Conservation (phyloP, 2,329 filamentous ascomycete genomes). For the Drechslerella stenobrocha region DNA sequence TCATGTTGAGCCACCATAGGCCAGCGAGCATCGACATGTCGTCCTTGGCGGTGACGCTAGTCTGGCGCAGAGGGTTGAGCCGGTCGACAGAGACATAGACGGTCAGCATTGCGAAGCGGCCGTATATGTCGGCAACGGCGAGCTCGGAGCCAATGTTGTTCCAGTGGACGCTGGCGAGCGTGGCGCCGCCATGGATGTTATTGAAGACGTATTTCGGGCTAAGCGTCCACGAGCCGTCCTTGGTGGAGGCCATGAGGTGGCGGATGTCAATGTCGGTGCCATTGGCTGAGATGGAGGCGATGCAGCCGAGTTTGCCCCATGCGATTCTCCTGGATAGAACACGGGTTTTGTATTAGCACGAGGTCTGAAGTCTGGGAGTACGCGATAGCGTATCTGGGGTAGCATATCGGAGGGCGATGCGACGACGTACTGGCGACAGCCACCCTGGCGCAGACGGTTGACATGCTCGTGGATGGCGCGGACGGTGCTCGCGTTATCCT, state of each 20-base stretch:
- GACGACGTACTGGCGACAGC: slow-evolving; percentile 51
- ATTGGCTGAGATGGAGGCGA: slow-evolving; percentile 77
- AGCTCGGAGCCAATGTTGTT: slow-evolving; percentile 76
- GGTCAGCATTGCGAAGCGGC: slow-evolving; percentile 73
- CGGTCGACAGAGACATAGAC: slow-evolving; percentile 74
- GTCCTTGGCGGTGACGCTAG: slow-evolving; percentile 69
- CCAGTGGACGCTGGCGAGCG: slow-evolving; percentile 81
- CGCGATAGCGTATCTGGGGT: too few relatives aligned
- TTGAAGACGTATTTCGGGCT: slow-evolving; percentile 69
- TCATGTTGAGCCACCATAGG: slow-evolving; percentile 76
- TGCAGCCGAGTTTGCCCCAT: slow-evolving; percentile 85
- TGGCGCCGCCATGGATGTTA: slow-evolving; percentile 66
- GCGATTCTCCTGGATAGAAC: slow-evolving; percentile 67
- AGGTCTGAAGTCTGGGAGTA: neutral
- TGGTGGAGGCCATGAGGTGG: slow-evolving; percentile 69
- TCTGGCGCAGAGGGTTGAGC: slow-evolving; percentile 65
- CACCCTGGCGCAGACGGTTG: slow-evolving; percentile 51
- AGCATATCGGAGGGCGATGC: neutral
- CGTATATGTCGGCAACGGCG: slow-evolving; percentile 77
- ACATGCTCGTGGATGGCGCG: slow-evolving; percentile 50
- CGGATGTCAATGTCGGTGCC: slow-evolving; percentile 72
- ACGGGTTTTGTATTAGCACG: slow-evolving; percentile 29
- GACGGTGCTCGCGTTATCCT: slow-evolving; percentile 42
- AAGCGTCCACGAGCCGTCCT: slow-evolving; percentile 74
- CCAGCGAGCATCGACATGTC: slow-evolving; percentile 79